Base-by-base conservation (phyloP, 371 early-diverging fungal species). In the Circinella umbellata region DNA sequence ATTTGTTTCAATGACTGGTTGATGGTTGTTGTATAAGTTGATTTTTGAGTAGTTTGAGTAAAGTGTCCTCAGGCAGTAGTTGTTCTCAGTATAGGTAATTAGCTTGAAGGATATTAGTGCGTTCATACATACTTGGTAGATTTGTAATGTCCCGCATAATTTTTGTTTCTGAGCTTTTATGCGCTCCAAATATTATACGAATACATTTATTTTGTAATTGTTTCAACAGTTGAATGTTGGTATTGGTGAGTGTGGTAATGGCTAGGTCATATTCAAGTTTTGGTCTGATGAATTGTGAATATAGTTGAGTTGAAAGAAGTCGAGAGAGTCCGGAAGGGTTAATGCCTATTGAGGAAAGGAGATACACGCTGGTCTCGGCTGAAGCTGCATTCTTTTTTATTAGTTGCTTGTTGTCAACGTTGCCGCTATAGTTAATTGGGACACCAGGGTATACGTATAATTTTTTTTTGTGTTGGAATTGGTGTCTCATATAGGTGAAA, bases 111-210 rank as follows among this genome's bases (percentile, higher is more conserved):
- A 39, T 39, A 10, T 39, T 39, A 6, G 39, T 39, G 4, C 39
- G 39, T 39, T 39, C 39, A 4, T 39, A 4, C 39, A 39, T 39
- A 10, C 39, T 10, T 39, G 39, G 39, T 39, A 39, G 39, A 10
- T 39, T 39, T 10, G 39, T 4, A 10, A 74, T 47, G 27, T 71
- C 69, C 11, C 18, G 35, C 53, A 75, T 69, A 15, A 75, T 66
- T 42, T 27, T 61, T 9, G 69, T 71, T 14, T 68, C 68, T 0
- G 62, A 38, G 10, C 54, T 35, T 9, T n/a, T n/a, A 38, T 36
- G 64, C 10, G 48, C 61, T 1, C 71, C 64, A n/a, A 42, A 64
- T 0, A 74, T 67, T 34, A 39, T 67, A 9, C 64, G 53, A 3
- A 72, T 27, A 51, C 73, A 72, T n/a, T 27, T 54, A 48, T 47